Evolutionary conservation across 2,329 filamentous ascomycete species (phyloP).

Genomic region (Sporothrix globosa): DNA sequence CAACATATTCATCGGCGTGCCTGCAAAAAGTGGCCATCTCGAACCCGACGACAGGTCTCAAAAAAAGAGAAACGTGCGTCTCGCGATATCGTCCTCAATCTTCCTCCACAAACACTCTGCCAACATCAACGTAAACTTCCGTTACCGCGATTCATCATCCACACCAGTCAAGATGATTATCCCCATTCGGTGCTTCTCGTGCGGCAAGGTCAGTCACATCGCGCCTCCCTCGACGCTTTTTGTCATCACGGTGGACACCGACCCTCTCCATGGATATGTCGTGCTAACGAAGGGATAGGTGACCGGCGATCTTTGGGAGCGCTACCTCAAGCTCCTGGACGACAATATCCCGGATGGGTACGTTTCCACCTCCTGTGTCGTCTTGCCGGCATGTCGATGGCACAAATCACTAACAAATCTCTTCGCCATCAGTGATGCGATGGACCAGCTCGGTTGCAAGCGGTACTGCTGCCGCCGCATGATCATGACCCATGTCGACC

Average conservation of each 20-base stretch:
- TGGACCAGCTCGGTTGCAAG: constrained; percentile 91
- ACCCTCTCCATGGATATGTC: too few relatives aligned
- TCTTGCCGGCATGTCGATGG: background rate
- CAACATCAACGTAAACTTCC: background rate
- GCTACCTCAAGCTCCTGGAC: constrained; percentile 86
- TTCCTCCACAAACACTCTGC: background rate
- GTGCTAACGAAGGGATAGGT: constrained; percentile 63
- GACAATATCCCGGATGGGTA: constrained; percentile 76
- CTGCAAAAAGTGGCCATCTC: constrained; percentile 14
- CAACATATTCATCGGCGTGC: background rate
- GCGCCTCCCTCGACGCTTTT: background rate
- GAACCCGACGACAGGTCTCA: constrained; percentile 4
- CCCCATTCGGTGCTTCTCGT: constrained; percentile 97
- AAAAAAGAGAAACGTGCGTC: background rate
- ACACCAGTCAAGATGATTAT: constrained; percentile 75
- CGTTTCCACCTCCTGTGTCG: constrained; percentile 38
- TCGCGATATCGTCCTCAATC: background rate
- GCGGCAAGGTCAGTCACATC: constrained; percentile 76
- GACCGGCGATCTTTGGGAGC: constrained; percentile 95
- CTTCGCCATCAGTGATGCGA: constrained; percentile 72
- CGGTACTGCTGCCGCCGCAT: constrained; percentile 98
- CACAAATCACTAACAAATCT: background rate
- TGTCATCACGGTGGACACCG: background rate
- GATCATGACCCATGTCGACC: constrained; percentile 99
- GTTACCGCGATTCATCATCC: background rate